Base-by-base conservation (phyloP, 2,329 filamentous ascomycete species). In the Paraphoma chrysanthemicola region DNA sequence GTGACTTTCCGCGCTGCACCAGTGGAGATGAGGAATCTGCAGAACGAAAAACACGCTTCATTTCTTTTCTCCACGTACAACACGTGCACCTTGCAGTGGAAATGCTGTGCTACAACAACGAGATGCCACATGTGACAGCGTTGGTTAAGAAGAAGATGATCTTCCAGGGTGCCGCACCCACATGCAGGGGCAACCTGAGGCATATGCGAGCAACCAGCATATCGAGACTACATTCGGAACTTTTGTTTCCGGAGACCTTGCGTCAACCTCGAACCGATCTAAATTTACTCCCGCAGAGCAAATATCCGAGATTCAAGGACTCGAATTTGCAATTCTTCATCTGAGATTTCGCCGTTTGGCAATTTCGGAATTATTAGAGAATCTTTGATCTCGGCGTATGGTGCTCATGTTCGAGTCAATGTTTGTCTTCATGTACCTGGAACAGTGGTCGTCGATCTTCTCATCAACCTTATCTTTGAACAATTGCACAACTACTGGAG, bases 141-240 rank as follows among this genome's bases (percentile, higher is more conserved):
- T 10, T 36, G 14, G 33, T 14, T 10, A 36, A 36, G 14, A 14
- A 10, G 33, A 10, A 3, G 33, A 36, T 10, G 33, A 36, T 36
- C 33, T 36, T 7, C 33, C 3, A 36, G 33, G 43, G 18, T 45
- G 18, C 42, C 12, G 38, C n/a, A 16, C 12, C 18, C 39, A 23
- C 28, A 31, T 50, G 48, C 48, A 30, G 44, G 30, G 33, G 31
- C 44, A 30, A 39, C 49, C 43, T 39, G 50, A 48, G 51, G 54
- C 48, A 31, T 29, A n/a, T n/a, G n/a, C n/a, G n/a, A n/a, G n/a
- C n/a, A 36, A 29, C 43, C 48, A 18, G 52, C 50, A 53, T 31
- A 53, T 33, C 4, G 36, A 36, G 14, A 45, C 39, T 58, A 54
- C 56, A 62, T 47, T 56, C 63, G 58, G 63, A 36, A 31, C 48